Conservation (phyloP, 768 basidiomycete species). For the Pisolithus sp. region DNA sequence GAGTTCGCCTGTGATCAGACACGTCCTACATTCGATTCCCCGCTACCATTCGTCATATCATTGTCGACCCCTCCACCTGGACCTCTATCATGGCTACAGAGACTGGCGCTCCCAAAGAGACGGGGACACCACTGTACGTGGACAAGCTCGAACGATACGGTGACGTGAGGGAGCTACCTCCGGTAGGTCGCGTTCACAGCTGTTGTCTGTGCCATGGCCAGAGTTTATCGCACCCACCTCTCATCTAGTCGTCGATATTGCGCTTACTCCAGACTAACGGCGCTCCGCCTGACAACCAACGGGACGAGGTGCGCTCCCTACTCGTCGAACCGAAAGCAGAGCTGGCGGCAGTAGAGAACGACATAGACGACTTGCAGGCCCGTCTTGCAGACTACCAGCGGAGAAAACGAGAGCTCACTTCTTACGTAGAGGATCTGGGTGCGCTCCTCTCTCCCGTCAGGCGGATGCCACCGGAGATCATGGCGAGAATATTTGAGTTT, state of each 20-base stretch:
- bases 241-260: constrained; percentile 24
- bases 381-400: constrained; percentile 25
- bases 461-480: constrained; percentile 29
- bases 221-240: constrained; percentile 1
- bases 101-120: constrained; percentile 16
- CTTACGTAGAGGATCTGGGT: constrained; percentile 27
- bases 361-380: constrained; percentile 22
- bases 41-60: neutral
- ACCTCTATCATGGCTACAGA: neutral
- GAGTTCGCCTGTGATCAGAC: constrained; percentile 11
- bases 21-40: neutral
- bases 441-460: constrained; percentile 28
- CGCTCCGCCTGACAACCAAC: constrained; percentile 22
- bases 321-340: constrained; percentile 23
- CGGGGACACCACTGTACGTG: constrained; percentile 18
- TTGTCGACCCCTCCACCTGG: neutral
- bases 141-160: constrained; percentile 21
- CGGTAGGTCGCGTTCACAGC: constrained; percentile 14
- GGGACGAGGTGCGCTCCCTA: constrained; percentile 19
- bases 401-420: constrained; percentile 20
- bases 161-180: constrained; percentile 24
- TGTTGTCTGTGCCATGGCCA: neutral
- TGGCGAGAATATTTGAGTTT: constrained; percentile 28
- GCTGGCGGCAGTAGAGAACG: constrained; percentile 19
- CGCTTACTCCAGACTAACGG: constrained; percentile 23